Evolutionary conservation across 2,329 filamentous ascomycete species (phyloP).

Genomic region (Neoscytalidium dimidiatum): DNA sequence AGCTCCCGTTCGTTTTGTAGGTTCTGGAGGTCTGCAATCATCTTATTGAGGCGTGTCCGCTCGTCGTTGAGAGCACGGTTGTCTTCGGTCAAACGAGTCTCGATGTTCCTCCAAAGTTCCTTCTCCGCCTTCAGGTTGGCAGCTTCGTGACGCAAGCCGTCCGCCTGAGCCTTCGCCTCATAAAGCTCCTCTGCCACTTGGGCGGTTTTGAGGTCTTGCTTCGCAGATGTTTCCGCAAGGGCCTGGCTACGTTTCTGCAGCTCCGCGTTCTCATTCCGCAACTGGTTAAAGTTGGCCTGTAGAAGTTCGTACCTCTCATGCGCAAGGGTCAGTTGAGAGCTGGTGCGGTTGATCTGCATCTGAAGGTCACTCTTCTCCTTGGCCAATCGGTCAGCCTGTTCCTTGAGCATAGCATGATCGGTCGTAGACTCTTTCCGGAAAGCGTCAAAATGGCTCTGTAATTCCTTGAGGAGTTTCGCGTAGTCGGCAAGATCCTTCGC

Average conservation of each 20-base stretch:
- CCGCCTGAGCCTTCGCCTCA: slow-evolving; percentile 76
- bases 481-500: slow-evolving; percentile 67
- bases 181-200: slow-evolving; percentile 92
- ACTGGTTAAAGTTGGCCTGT: slow-evolving; percentile 79
- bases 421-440: slow-evolving; percentile 83
- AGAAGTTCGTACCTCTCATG: slow-evolving; percentile 86
- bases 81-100: slow-evolving; percentile 83
- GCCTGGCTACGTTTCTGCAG: slow-evolving; percentile 79
- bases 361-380: slow-evolving; percentile 81
- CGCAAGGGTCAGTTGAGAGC: slow-evolving; percentile 79
- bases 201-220: slow-evolving; percentile 86
- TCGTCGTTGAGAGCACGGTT: slow-evolving; percentile 85
- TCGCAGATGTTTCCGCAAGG: slow-evolving; percentile 80
- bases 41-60: slow-evolving; percentile 76
- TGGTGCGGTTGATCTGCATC: slow-evolving; percentile 75
- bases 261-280: slow-evolving; percentile 83
- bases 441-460: slow-evolving; percentile 86
- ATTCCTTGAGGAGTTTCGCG: slow-evolving; percentile 76
- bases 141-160: slow-evolving; percentile 87
- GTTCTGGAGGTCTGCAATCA: slow-evolving; percentile 82
- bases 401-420: slow-evolving; percentile 78
- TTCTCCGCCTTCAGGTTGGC: slow-evolving; percentile 95
- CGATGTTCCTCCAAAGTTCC: slow-evolving; percentile 90
- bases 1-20: slow-evolving; percentile 91
- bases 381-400: slow-evolving; percentile 80